phyloP scores from a whole-genome alignment of 129 eudicot species.

The Lactuca saligna region DNA sequence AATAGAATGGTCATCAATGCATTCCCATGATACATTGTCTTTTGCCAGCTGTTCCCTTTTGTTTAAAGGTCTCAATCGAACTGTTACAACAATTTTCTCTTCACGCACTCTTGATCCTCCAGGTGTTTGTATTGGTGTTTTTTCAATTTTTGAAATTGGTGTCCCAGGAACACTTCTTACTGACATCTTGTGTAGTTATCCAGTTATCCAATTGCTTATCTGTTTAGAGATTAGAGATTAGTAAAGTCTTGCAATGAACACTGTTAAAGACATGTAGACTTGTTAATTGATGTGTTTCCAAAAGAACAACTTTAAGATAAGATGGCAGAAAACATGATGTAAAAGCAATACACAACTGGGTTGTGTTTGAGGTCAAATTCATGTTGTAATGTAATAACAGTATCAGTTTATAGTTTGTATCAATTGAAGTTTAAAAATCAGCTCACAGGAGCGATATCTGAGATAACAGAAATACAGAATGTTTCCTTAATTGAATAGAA shows the following conservation, averaged over 20 bases:
- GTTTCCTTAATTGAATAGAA: background rate
- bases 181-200: conserved; percentile 41
- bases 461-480: too few relatives aligned
- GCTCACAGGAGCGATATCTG: too few relatives aligned
- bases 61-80: conserved; percentile 82
- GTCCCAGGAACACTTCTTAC: conserved; percentile 59
- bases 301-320: background rate
- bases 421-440: too few relatives aligned
- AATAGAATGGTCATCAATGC: conserved; percentile 75
- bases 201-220: conserved; percentile 13
- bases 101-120: conserved; percentile 75
- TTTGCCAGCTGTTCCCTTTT: conserved; percentile 72
- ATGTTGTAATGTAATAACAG: too few relatives aligned
- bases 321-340: background rate
- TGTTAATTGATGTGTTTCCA: too few relatives aligned
- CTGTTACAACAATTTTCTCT: conserved; percentile 94
- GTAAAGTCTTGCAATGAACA: too few relatives aligned
- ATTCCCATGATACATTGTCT: conserved; percentile 88
- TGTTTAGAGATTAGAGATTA: background rate
- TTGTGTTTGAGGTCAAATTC: too few relatives aligned
- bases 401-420: too few relatives aligned
- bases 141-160: conserved; percentile 70
- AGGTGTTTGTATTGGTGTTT: conserved; percentile 75
- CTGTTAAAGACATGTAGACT: too few relatives aligned
- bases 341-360: background rate